Evolutionary conservation across 805 yeast genomes (phyloP).

Genomic region (Candida taoyuanica): DNA sequence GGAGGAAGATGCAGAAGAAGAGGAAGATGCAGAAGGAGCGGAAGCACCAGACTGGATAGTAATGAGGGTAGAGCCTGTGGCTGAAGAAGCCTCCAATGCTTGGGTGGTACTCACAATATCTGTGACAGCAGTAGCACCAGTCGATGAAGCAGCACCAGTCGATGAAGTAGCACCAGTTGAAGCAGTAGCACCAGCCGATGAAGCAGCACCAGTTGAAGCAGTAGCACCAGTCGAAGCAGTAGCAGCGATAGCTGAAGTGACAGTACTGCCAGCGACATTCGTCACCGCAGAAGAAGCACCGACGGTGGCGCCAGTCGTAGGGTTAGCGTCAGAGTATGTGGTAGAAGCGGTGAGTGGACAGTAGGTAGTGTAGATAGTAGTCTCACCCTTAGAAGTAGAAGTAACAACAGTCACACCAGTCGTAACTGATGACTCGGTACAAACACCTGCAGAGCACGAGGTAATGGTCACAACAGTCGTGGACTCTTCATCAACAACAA

Average conservation of each 20-base stretch:
- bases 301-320: neutral
- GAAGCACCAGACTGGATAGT: neutral
- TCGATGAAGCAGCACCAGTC: neutral
- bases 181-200: neutral
- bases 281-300: neutral
- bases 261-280: too few relatives aligned
- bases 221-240: neutral
- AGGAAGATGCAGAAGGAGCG: neutral
- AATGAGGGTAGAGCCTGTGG: neutral
- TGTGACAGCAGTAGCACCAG: neutral
- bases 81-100: neutral
- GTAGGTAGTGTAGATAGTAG: slow-evolving; percentile 32
- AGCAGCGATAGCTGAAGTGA: neutral
- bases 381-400: slow-evolving; percentile 24
- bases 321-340: neutral
- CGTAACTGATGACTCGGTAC: slow-evolving; percentile 7
- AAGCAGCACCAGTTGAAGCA: neutral
- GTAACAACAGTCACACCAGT: slow-evolving; percentile 18
- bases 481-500: slow-evolving; percentile 8
- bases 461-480: slow-evolving; percentile 14
- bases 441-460: slow-evolving; percentile 9
- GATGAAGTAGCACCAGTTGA: neutral
- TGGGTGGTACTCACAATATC: neutral
- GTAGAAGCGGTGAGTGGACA: slow-evolving; percentile 15
- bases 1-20: neutral